Conservation (phyloP, 352 stramenopile species). For the Phytophthora pseudosyringae region DNA sequence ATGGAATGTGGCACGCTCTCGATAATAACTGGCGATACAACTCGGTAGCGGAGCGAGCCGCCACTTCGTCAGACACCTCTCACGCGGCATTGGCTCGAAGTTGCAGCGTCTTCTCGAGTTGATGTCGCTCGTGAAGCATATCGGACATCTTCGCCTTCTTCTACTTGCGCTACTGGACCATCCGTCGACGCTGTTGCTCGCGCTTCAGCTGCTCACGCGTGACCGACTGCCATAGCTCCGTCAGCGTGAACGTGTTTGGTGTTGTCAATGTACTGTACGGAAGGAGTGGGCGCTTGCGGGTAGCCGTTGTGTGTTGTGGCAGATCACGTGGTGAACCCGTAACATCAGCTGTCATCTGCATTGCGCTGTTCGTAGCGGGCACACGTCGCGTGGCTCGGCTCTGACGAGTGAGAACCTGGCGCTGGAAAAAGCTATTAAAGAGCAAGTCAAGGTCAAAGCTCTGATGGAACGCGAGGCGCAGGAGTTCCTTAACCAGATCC, state of each 20-base stretch:
- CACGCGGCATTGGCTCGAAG: not conserved
- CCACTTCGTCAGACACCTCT: not conserved
- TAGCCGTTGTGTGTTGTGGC: too few relatives aligned
- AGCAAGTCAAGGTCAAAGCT: not conserved
- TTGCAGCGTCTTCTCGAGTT: conserved; percentile 13
- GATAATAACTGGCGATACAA: not conserved
- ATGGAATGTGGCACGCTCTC: not conserved
- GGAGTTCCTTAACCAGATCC: conserved; percentile 1
- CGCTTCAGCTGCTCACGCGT: not conserved
- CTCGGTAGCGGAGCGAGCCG: not conserved
- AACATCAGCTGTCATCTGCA: too few relatives aligned
- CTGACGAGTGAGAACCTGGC: conserved; percentile 8
- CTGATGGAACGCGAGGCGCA: conserved; percentile 1
- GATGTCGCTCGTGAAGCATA: not conserved
- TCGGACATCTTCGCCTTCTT: conserved; percentile 3
- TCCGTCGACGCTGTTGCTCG: not conserved
- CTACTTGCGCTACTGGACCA: conserved; percentile 3
- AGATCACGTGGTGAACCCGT: too few relatives aligned
- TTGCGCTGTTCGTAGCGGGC: too few relatives aligned
- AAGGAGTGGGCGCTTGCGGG: too few relatives aligned
- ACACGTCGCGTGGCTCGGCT: not conserved
- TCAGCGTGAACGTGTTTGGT: not conserved
- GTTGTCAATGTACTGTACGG: too few relatives aligned
- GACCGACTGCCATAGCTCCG: not conserved
- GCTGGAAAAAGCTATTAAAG: not conserved